phyloP scores from a whole-genome alignment of 768 basidiomycete species.

The Russula sp. region DNA sequence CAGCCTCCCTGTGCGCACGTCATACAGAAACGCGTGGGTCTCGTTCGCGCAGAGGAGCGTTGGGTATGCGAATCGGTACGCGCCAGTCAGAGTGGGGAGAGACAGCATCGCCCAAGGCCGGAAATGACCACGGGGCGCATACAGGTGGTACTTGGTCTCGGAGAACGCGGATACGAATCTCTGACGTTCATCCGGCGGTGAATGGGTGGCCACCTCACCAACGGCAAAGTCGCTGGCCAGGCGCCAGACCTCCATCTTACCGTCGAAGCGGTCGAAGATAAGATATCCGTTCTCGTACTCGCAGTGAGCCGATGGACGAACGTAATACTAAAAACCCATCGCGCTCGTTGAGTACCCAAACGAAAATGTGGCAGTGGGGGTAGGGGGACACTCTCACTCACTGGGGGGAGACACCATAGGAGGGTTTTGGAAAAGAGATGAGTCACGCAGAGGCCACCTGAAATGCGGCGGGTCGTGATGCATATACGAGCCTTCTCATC shows the following conservation, averaged over 20 bases:
- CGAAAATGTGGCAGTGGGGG: neutral
- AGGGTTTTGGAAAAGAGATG: conserved; percentile 41
- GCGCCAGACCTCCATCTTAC: conserved; percentile 68
- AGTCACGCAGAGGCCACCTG: conserved; percentile 52
- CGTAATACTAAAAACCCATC: conserved; percentile 34
- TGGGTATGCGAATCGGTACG: conserved; percentile 65
- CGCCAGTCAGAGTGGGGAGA: conserved; percentile 38
- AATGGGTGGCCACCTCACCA: conserved; percentile 1
- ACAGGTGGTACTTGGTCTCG: conserved; percentile 14
- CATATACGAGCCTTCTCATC: conserved; percentile 55
- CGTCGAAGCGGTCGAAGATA: conserved; percentile 54
- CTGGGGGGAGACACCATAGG: conserved; percentile 59
- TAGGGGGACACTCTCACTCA: conserved; percentile 27
- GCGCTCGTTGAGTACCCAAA: neutral
- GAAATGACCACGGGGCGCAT: conserved; percentile 43
- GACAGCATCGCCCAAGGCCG: conserved; percentile 52
- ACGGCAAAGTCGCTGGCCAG: conserved; percentile 27
- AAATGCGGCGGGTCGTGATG: conserved; percentile 45
- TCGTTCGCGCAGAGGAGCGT: conserved; percentile 45
- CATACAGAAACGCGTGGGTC: conserved; percentile 49
- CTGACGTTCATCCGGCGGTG: conserved; percentile 24
- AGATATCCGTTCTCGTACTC: conserved; percentile 70
- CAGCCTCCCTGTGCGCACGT: conserved; percentile 45
- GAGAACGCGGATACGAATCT: conserved; percentile 25
- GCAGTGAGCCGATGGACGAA: conserved; percentile 54